Evolutionary conservation across 805 yeast species (phyloP), one percentile per base, ranked within the genome.

Genomic region (Metschnikowia borealis): DNA sequence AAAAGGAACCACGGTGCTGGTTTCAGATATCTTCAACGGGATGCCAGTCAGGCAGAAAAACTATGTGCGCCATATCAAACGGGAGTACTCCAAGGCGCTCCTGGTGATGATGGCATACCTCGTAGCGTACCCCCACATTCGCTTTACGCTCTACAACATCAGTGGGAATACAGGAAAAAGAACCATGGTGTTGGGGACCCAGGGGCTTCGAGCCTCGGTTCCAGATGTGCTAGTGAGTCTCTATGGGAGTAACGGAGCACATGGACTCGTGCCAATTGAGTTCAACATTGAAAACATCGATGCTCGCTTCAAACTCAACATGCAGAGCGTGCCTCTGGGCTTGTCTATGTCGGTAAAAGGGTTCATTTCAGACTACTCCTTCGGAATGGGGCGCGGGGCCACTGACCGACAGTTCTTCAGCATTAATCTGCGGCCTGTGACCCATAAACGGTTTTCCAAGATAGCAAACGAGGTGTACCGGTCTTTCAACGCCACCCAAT

Each of bases 31-130:
- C 10, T 94, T 94, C 61, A 65, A 75, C 8, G 76, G 70, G 46
- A 66, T 91, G 47, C 98, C 98, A 0, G 99, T 95, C 6, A 73
- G 99, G 52, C 74, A 82, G 44, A 85, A 83, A 59, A 90, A 87
- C 55, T 78, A 91, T 45, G 75, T 72, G 17, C 87, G 83, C 60
- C 84, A 86, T 56, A 61, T 70, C 36, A 87, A 82, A 61, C 75
- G 83, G 50, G 96, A 90, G 62, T 89, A 84, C 67, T 74, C 81
- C 42, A 86, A 84, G 59, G 75, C 88, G n/a, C 60, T 92, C 3
- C 62, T 70, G 0, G 60, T 85, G 38, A 57, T 94, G 2, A 94
- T 82, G 57, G 79, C 79, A 38, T 88, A 90, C 68, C 77, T 89
- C 13, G 58, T 94, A 3, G 80, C 87, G 6, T 70, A 76, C 53